phyloP scores from a whole-genome alignment of 2,329 filamentous ascomycete species.

The Aspergillus sp. region DNA sequence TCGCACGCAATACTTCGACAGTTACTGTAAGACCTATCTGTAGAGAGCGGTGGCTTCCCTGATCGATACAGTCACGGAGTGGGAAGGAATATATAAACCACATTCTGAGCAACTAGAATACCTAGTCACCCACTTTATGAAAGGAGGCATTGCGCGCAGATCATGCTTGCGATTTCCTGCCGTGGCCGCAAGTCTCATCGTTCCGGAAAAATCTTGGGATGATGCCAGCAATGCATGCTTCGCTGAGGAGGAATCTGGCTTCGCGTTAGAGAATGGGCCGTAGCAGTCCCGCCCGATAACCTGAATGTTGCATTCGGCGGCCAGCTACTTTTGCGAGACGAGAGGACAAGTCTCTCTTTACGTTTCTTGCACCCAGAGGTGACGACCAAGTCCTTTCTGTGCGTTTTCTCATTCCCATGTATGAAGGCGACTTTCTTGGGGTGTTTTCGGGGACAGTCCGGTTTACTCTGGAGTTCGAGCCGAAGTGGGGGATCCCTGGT shows the following conservation, averaged over 20 bases:
- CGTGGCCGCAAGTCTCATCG: constrained; percentile 9
- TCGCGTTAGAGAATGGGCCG: not conserved
- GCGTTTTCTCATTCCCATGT: not conserved
- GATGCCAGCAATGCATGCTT: constrained; percentile 12
- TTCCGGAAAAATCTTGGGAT: constrained; percentile 10
- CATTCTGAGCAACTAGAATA: constrained; percentile 17
- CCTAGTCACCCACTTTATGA: constrained; percentile 3
- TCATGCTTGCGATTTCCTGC: constrained; percentile 5
- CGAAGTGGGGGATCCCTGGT: not conserved
- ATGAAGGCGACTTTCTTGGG: constrained; percentile 1
- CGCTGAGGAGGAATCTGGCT: constrained; percentile 5
- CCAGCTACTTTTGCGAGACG: not conserved
- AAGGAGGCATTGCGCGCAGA: constrained; percentile 10
- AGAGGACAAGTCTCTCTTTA: constrained; percentile 1
- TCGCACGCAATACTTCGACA: constrained; percentile 16
- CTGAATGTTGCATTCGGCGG: not conserved
- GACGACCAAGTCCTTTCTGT: not conserved
- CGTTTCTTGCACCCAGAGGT: not conserved
- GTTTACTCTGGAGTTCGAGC: not conserved
- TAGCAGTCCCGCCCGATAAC: not conserved
- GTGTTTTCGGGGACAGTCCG: not conserved
- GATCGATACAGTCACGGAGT: constrained; percentile 8
- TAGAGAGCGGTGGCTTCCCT: constrained; percentile 3
- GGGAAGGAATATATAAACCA: constrained; percentile 12
- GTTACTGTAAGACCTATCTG: constrained; percentile 11